Conservation (phyloP, 371 early-diverging fungal species). For the Rhizopus arrhizus region DNA sequence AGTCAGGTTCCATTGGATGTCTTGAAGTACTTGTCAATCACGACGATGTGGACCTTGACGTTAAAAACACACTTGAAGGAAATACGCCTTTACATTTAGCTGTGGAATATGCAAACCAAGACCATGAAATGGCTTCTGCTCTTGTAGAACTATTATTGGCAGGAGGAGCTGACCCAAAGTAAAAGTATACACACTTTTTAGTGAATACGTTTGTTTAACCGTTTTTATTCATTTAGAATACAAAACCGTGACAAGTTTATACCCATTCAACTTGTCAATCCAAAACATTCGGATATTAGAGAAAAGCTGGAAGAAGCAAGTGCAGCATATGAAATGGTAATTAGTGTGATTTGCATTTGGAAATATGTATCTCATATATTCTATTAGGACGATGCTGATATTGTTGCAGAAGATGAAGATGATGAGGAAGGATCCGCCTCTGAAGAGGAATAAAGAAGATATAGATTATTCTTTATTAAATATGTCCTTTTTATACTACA, state of each 20-base stretch:
- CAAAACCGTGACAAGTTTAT: constrained; percentile 42
- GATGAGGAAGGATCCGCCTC: constrained; percentile 19
- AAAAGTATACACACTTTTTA: background rate
- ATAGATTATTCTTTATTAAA: background rate
- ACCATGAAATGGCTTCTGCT: constrained; percentile 50
- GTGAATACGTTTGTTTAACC: background rate
- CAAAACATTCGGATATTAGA: constrained; percentile 33
- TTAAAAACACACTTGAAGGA: constrained; percentile 56
- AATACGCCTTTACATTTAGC: constrained; percentile 72
- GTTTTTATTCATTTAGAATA: constrained; percentile 25
- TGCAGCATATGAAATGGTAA: constrained; percentile 41
- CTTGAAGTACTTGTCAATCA: constrained; percentile 56
- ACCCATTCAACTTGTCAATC: constrained; percentile 37
- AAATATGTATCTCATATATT: background rate
- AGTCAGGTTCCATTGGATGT: constrained; percentile 60
- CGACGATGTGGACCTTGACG: constrained; percentile 59
- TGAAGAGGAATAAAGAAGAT: constrained; percentile 19
- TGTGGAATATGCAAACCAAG: constrained; percentile 48
- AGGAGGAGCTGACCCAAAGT: constrained; percentile 59
- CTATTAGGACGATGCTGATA: constrained; percentile 29
- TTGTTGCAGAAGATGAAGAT: constrained; percentile 20
- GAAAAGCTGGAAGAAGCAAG: constrained; percentile 29
- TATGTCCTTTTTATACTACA: background rate
- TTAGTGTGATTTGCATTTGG: background rate
- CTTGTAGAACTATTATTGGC: constrained; percentile 60